Conservation (phyloP, 306 rosid genomes). For the Neltuma alba region DNA sequence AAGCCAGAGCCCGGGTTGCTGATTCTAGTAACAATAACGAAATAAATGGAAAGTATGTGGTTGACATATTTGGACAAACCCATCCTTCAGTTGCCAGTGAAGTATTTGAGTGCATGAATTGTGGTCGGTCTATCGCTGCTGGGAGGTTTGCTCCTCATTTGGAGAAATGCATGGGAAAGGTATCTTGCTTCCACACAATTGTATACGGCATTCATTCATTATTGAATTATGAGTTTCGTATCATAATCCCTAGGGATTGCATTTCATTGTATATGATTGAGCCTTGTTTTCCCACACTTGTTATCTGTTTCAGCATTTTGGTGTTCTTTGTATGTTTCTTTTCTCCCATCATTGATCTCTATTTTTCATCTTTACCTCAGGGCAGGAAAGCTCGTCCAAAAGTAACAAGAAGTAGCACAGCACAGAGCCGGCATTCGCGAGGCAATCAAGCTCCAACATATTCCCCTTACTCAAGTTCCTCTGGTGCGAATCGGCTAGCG, state of each 20-base stretch:
- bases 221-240: neutral
- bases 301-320: neutral
- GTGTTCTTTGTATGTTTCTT: neutral
- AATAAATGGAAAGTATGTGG: conserved; percentile 79
- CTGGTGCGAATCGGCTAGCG: conserved; percentile 60
- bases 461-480: conserved; percentile 62
- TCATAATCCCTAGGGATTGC: neutral
- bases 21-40: conserved; percentile 84
- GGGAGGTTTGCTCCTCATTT: conserved; percentile 99
- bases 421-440: conserved; percentile 71
- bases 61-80: conserved; percentile 91
- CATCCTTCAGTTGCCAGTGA: conserved; percentile 92
- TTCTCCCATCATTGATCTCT: neutral
- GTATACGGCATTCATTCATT: neutral
- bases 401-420: conserved; percentile 90
- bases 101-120: conserved; percentile 89
- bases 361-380: conserved; percentile 48
- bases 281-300: conserved; percentile 20
- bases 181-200: conserved; percentile 31
- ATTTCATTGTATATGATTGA: neutral
- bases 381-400: conserved; percentile 96
- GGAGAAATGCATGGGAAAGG: conserved; percentile 99
- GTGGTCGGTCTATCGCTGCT: conserved; percentile 78
- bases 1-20: conserved; percentile 86
- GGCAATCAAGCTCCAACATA: conserved; percentile 67